Conservation (phyloP, 805 yeast genomes). For the Saccharomycopsis sp. region DNA sequence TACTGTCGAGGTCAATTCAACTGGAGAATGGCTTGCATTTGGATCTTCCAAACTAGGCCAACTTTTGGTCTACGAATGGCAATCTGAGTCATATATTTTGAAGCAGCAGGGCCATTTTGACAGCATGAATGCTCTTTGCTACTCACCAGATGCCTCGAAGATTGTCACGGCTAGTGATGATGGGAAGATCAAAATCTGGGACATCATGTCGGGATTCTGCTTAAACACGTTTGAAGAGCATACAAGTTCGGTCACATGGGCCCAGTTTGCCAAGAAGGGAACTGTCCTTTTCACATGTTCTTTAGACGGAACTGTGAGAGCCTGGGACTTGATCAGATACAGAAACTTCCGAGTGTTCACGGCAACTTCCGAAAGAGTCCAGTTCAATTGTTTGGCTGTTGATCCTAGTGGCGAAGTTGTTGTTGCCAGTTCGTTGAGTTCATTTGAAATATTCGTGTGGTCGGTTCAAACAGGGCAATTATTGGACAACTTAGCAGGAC, state of each 20-base stretch:
- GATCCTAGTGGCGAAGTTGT: constrained; percentile 97
- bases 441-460: constrained; percentile 91
- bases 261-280: constrained; percentile 82
- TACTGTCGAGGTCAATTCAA: constrained; percentile 66
- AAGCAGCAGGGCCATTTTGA: constrained; percentile 98
- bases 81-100: constrained; percentile 88
- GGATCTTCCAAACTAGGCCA: constrained; percentile 93
- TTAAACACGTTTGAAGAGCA: constrained; percentile 90
- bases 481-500: constrained; percentile 83
- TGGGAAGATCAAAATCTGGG: constrained; percentile 97
- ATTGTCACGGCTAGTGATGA: constrained; percentile 94
- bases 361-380: constrained; percentile 72
- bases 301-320: constrained; percentile 92
- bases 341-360: constrained; percentile 94
- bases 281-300: constrained; percentile 89
- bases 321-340: constrained; percentile 91
- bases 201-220: constrained; percentile 85
- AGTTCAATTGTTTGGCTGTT: constrained; percentile 82
- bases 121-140: constrained; percentile 72
- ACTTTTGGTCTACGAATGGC: constrained; percentile 96
- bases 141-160: constrained; percentile 92
- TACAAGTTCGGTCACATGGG: constrained; percentile 78
- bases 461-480: constrained; percentile 93
- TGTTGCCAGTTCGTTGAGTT: constrained; percentile 88
- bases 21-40: constrained; percentile 97